These are phyloP conservation scores for Fusarium liriodendri DNA, from an alignment of 2,329 filamentous ascomycete species.

Conservation along the genomic window DNA sequence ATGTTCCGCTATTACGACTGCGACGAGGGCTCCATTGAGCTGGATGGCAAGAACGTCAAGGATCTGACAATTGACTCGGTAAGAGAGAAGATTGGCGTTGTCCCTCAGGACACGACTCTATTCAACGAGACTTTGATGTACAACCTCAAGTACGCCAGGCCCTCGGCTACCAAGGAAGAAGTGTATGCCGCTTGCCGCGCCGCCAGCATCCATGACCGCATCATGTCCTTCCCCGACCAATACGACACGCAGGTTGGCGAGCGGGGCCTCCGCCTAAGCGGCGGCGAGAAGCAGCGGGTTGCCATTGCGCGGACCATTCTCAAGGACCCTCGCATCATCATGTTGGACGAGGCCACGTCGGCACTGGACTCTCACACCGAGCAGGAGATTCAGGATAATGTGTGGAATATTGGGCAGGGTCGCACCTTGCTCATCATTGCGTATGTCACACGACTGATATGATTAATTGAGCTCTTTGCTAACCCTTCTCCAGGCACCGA, in stretches of 20 bases:
- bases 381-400: conserved; percentile 89
- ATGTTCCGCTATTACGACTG: conserved; percentile 98
- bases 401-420: conserved; percentile 83
- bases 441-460: conserved; percentile 58
- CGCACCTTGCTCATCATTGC: conserved; percentile 97
- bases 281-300: conserved; percentile 93
- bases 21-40: conserved; percentile 79
- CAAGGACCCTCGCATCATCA: conserved; percentile 91
- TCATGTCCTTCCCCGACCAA: conserved; percentile 86
- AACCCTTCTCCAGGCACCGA: conserved; percentile 68
- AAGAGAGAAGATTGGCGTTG: conserved; percentile 90
- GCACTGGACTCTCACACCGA: conserved; percentile 93
- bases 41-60: conserved; percentile 87
- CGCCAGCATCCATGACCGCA: conserved; percentile 93
- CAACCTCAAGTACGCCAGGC: conserved; percentile 91
- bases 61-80: conserved; percentile 94
- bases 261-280: conserved; percentile 85
- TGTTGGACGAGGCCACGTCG: conserved; percentile 93
- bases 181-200: conserved; percentile 85
- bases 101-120: conserved; percentile 94
- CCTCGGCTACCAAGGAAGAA: conserved; percentile 81
- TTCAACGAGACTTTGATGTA: conserved; percentile 98
- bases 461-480: conserved; percentile 14
- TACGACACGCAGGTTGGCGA: conserved; percentile 94
- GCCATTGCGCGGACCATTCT: conserved; percentile 94